Conservation (phyloP, 129 eudicot genomes). For the Ambrosia trifida region DNA sequence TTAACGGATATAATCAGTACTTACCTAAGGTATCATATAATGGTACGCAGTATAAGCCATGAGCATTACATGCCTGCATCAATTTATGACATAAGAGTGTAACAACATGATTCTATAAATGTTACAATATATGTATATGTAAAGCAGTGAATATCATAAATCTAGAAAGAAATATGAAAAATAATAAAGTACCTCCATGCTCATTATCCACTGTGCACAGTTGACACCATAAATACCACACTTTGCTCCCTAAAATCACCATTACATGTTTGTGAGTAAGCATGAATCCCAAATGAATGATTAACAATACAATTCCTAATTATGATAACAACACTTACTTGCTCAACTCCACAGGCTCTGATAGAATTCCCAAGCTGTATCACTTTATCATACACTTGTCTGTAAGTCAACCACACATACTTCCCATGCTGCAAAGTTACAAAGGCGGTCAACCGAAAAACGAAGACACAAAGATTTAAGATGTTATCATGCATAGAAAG, state of each 20-base stretch:
- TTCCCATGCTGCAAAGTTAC: slow-evolving; percentile 62
- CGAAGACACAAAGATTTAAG: neutral
- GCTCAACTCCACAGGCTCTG: slow-evolving; percentile 74
- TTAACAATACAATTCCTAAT: neutral
- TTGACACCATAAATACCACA: slow-evolving; percentile 96
- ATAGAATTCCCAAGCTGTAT: slow-evolving; percentile 67
- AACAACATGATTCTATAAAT: slow-evolving; percentile 26
- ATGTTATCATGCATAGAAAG: neutral
- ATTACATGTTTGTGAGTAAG: slow-evolving; percentile 17
- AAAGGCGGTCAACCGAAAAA: neutral
- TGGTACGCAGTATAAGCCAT: slow-evolving; percentile 86
- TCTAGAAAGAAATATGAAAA: neutral
- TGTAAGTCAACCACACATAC: slow-evolving; percentile 82
- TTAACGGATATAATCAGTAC: neutral
- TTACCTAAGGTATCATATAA: slow-evolving; percentile 88
- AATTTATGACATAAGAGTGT: slow-evolving; percentile 20
- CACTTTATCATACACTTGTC: slow-evolving; percentile 75
- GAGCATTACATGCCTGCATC: slow-evolving; percentile 98
- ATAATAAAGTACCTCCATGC: slow-evolving; percentile 75
- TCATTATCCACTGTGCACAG: slow-evolving; percentile 81
- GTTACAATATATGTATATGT: neutral
- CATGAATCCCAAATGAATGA: neutral
- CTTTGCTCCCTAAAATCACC: slow-evolving; percentile 65
- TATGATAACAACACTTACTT: slow-evolving; percentile 50
- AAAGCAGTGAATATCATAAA: neutral